phyloP scores from a whole-genome alignment of 2,329 filamentous ascomycete genomes.

The Aspergillus sp. region DNA sequence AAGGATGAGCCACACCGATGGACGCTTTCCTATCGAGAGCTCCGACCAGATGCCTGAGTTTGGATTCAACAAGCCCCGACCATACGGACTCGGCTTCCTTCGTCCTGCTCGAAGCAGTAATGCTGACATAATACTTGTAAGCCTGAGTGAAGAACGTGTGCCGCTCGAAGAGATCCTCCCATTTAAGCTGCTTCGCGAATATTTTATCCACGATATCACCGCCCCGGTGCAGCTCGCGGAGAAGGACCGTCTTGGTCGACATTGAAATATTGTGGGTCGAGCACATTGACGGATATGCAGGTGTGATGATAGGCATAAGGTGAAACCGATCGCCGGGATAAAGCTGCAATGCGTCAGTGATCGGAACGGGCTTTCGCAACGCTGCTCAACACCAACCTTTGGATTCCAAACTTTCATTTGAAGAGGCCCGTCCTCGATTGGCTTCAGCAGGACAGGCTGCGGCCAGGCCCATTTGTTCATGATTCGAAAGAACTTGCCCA shows the following conservation, averaged over 20 bases:
- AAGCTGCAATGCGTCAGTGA: conserved; percentile 40
- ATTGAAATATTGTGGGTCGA: conserved; percentile 87
- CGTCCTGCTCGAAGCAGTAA: conserved; percentile 71
- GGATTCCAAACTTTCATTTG: conserved; percentile 92
- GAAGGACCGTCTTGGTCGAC: conserved; percentile 77
- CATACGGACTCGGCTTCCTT: conserved; percentile 79
- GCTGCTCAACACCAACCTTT: conserved; percentile 52
- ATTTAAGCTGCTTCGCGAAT: conserved; percentile 62
- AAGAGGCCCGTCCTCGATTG: conserved; percentile 71
- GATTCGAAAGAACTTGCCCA: conserved; percentile 89
- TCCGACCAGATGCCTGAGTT: conserved; percentile 74
- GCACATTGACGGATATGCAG: conserved; percentile 96
- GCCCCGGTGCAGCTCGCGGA: conserved; percentile 70
- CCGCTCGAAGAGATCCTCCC: conserved; percentile 81
- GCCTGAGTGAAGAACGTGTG: conserved; percentile 88
- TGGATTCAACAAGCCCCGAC: conserved; percentile 89
- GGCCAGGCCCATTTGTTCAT: conserved; percentile 92
- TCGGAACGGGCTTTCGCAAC: background rate
- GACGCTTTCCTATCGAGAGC: conserved; percentile 71
- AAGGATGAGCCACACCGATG: conserved; percentile 78
- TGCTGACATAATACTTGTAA: conserved; percentile 91
- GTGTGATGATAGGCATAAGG: conserved; percentile 96
- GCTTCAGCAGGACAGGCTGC: conserved; percentile 80
- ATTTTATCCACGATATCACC: conserved; percentile 71
- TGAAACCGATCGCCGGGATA: conserved; percentile 76